Conservation (phyloP, 2,329 filamentous ascomycete genomes). For the Fusarium falciforme region DNA sequence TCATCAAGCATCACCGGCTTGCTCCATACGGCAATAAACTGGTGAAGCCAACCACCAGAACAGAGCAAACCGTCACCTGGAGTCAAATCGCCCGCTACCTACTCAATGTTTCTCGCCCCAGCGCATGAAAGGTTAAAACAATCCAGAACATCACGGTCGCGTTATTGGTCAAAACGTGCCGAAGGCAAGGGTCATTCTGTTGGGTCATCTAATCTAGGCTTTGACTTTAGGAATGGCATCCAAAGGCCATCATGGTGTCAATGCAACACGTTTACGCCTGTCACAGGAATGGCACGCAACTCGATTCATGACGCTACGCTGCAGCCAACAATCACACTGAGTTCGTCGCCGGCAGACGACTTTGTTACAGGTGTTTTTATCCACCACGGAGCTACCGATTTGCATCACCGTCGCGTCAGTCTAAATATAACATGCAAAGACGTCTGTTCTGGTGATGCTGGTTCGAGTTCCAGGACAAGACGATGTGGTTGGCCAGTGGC, state of each 20-base stretch:
- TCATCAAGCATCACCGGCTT: neutral
- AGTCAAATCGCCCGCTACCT: neutral
- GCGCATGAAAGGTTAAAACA: neutral
- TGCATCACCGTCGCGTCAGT: constrained; percentile 10
- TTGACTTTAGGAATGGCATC: constrained; percentile 17
- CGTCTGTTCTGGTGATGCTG: constrained; percentile 2
- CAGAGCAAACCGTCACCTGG: neutral
- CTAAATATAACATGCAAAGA: constrained; percentile 17
- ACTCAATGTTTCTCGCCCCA: neutral
- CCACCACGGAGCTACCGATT: constrained; percentile 10
- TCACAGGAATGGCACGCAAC: constrained; percentile 8
- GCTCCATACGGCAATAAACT: neutral
- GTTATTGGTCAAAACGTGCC: neutral
- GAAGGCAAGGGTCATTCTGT: neutral
- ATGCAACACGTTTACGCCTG: neutral
- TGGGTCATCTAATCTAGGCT: constrained; percentile 1
- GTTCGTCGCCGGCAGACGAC: neutral
- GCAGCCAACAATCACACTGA: constrained; percentile 2
- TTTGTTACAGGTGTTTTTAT: constrained; percentile 5
- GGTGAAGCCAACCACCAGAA: neutral
- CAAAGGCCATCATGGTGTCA: constrained; percentile 18
- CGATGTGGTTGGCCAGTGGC: constrained; percentile 21
- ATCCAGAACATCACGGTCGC: neutral
- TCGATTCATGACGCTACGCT: neutral
- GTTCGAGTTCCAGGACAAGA: constrained; percentile 4